Base-by-base conservation (phyloP, 1,139 yeast species). In the Blastobotrys illinoisensis region DNA sequence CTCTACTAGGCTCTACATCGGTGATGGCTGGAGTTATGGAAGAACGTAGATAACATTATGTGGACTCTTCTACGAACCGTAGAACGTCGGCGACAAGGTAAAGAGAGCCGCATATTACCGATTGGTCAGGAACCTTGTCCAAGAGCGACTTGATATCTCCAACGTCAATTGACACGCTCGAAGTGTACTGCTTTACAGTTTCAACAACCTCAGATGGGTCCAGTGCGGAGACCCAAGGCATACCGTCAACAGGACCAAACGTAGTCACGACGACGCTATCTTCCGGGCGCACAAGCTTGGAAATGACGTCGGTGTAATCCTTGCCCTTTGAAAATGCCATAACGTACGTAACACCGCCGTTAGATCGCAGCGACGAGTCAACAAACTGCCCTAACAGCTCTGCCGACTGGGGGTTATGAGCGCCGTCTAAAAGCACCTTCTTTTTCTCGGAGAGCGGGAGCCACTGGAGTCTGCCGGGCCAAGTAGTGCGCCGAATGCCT, bases 391-490 rank as follows among this genome's bases (percentile, higher is more conserved):
- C 79, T 44, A 93, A 73, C 63, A 86, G 89, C 23, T 73, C 70
- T 0, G 97, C 95, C 0, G 97, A 96, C 60, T 85, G 83, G 18
- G 82, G 83, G 66, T 93, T 93, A 67, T 93, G 99, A 0, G 98
- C 98, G 1, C 99, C 99, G 70, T 93, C 99, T 1, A 90, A 62
- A 6, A 89, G 69, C 0, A 85, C 71, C 70, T 1, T 86, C 86
- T 3, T 86, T 26, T 26, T 5, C 84, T 88, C 89, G 82, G 36
- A 66, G 82, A 81, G 0, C 6, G 52, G 52, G 13, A 66, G 24
- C 66, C 64, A 64, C 54, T 74, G 75, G 48, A 74, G 60, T 9
- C 78, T 58, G 1, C 78, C 78, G 0, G 76, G 76, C 78, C 78
- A 74, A 9, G 50, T 44, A 1, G 74, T 68, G 1, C 63, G 56